Evolutionary conservation across 352 stramenopile genomes (phyloP), one percentile per base, ranked within the genome.

Genomic region (Phytophthora tentaculata): DNA sequence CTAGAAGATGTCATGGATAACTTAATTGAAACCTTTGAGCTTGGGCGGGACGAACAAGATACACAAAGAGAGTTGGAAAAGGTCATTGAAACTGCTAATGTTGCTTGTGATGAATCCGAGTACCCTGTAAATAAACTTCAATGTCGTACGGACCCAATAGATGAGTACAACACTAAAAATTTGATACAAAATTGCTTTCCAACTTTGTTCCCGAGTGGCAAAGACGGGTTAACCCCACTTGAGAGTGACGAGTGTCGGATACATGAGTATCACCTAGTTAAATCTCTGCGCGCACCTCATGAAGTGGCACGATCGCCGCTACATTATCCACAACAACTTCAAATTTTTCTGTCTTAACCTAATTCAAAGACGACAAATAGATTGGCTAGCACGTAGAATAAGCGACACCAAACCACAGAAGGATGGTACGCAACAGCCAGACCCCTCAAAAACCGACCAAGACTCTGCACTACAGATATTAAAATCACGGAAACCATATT

Each of bases 291-390:
- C 55, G 0, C 56, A 70, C 14, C 28, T 65, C 0, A 61, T 70
- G 63, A 65, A 70, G 19, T 70, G 62, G 48, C 61, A 61, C 29
- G 51, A 67, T 45, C 41, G 61, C 0, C 39, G 29, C 0, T 57
- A 57, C 22, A 14, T 70, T 7, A 64, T 53, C 8, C 53, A 69
- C 13, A 10, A 14, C 0, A 64, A 45, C 5, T 69, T 59, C 20
- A 64, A 64, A 9, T 64, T 69, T 19, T 67, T 69, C 13, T 69
- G 62, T 14, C 16, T 59, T 0, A 69, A 59, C 13, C 20, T 63
- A 5, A 64, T 60, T 19, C 48, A 70, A 37, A 23, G 48, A 5
- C 54, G 62, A 0, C 48, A 60, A 17, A 56, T 70, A 10, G 54
- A 70, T 17, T 37, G 54, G 0, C 4, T 70, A 0, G 55, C 64